Base-by-base conservation (phyloP, 331 rosid species). In the Malus hybrid region DNA sequence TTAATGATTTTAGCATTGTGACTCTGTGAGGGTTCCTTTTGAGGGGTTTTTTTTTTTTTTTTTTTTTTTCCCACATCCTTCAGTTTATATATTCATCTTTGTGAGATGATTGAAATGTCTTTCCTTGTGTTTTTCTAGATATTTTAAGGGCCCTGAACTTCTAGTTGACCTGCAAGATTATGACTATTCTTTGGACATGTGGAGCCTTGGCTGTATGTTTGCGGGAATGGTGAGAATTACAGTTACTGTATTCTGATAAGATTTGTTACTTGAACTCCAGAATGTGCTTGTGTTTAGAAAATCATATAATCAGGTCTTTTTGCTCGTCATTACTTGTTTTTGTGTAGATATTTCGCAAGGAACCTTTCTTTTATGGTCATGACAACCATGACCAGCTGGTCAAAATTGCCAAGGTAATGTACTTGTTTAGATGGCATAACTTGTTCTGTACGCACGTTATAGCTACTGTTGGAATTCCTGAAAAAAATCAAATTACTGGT, bases 201-300 rank as follows among this genome's bases (percentile, higher is more conserved):
- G 98, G 98, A 90, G 98, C 87, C 98, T 93, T 73, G 98, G 98
- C 78, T 93, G 98, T 87, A 93, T 93, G 98, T 93, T 93, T 85
- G 96, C 98, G 72, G 98, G 98, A 86, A 93, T 93, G 96, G 98
- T 93, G 72, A 83, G 90, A 65, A 68, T 39, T 81, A 44, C 60
- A 10, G 61, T 73, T 29, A 53, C 64, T 79, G 19, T 56, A 16
- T 57, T 52, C 30, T 53, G 61, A 36, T 53, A 24, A 42, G 48
- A 42, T 75, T 26, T 36, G 28, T 66, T 46, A 48, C 50, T 29
- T 32, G 7, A 34, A 34, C 63, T 65, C 69, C 68, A 33, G 29
- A 75, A 57, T 75, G 11, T 70, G 20, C 69, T 15, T 74, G 63
- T 53, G 32, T 65, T 30, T 58, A 10, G 52, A 68, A 11, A 57